Conservation (phyloP, 805 yeast species). For the Metschnikowia orientalis region DNA sequence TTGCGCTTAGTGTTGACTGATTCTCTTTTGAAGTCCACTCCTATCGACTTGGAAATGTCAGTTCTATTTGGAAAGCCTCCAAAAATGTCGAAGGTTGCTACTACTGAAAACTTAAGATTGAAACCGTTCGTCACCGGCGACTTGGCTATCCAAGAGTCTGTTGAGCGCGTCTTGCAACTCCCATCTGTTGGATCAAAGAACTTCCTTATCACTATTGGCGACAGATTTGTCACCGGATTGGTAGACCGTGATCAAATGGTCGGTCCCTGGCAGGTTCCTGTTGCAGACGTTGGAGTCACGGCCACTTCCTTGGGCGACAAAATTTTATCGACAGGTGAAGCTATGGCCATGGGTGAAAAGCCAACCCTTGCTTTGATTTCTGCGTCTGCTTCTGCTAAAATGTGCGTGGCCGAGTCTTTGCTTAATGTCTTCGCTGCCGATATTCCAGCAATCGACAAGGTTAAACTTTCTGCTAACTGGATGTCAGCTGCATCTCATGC, state of each 20-base stretch:
- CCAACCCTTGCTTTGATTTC: conserved; percentile 86
- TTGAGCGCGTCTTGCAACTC: conserved; percentile 75
- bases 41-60: conserved; percentile 94
- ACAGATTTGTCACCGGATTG: conserved; percentile 94
- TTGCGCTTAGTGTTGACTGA: conserved; percentile 80
- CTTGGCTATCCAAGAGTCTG: conserved; percentile 53
- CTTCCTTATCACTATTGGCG: conserved; percentile 96
- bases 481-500: conserved; percentile 95
- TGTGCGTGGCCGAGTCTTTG: conserved; percentile 93
- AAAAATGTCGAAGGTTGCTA: conserved; percentile 76
- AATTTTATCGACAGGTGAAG: conserved; percentile 82
- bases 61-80: conserved; percentile 96
- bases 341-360: conserved; percentile 95
- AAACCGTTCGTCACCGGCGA: conserved; percentile 32
- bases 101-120: conserved; percentile 55
- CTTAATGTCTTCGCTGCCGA: conserved; percentile 88
- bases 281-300: conserved; percentile 96
- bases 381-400: conserved; percentile 87
- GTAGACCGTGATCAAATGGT: conserved; percentile 98
- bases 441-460: conserved; percentile 63
- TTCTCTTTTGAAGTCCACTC: conserved; percentile 68
- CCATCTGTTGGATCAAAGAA: conserved; percentile 95
- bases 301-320: conserved; percentile 80
- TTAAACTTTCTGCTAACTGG: conserved; percentile 96
- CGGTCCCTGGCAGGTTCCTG: conserved; percentile 99